Evolutionary conservation across 345 rosid genomes (phyloP), one percentile per base, ranked within the genome.

Genomic region (Eutrema japonicum): DNA sequence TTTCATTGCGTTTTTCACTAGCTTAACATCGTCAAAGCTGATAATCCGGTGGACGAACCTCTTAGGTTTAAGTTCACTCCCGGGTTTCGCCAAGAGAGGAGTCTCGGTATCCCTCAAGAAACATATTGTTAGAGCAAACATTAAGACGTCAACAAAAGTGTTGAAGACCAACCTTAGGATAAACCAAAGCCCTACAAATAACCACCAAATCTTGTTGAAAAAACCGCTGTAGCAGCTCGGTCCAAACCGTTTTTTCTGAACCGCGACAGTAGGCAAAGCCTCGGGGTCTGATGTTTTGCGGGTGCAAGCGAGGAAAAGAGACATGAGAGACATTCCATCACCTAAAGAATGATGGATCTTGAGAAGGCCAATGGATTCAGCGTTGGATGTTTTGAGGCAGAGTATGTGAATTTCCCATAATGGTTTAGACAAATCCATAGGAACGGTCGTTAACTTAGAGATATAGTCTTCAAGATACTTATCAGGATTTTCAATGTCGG

Each of bases 371-470:
- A 58, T 22, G 0, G 96, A 80, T 77, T 89, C 89, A 6, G 98
- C 96, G 33, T 87, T 87, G 0, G 85, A 80, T 40, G 91, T 90
- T 68, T 73, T 86, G 38, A 88, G 52, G 52, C 82, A 71, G 8
- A 88, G 83, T 43, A 93, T 8, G 78, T 89, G 98, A 46, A 93
- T 56, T 71, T 93, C 96, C 97, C 98, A 93, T 33, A 89, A 64
- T 5, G 97, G 98, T 67, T 86, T 85, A 6, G 93, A 83, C 56
- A 66, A 5, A 79, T 90, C 89, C 71, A 93, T 9, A 5, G 93
- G 84, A n/a, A 69, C 59, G 12, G 80, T 77, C 7, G 91, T 85
- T 40, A 89, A 72, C 59, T 84, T 75, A 2, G 98, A 84, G 53
- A 86, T 66, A 73, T 93, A 89, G 70, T 90, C 92, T 54, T 87